phyloP scores from a whole-genome alignment of 352 stramenopile genomes.

The Globisporangium canariense region DNA sequence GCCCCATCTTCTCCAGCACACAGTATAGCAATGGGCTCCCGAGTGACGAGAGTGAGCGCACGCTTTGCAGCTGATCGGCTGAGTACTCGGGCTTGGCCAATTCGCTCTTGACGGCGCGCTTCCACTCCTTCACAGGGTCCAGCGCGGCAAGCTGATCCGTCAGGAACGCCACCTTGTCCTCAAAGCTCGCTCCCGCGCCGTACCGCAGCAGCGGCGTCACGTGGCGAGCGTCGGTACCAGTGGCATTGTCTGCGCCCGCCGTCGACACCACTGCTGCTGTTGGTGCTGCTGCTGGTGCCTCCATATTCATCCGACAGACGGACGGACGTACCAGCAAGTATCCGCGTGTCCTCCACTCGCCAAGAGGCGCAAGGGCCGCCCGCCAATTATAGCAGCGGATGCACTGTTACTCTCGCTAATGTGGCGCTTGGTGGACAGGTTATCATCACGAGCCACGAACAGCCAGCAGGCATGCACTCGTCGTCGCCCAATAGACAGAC shows the following conservation, averaged over 20 bases:
- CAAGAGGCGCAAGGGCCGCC: not conserved
- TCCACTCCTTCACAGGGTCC: slow-evolving; percentile 52
- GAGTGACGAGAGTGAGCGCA: slow-evolving; percentile 10
- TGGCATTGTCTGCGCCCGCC: not conserved
- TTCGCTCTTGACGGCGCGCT: slow-evolving; percentile 46
- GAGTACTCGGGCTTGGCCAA: slow-evolving; percentile 42
- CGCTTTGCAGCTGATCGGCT: slow-evolving; percentile 35
- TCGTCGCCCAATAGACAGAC: not conserved
- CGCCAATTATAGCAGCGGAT: not conserved
- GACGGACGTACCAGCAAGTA: not conserved
- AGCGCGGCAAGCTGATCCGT: slow-evolving; percentile 39
- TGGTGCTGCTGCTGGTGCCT: not conserved
- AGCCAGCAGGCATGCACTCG: not conserved
- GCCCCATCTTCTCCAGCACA: slow-evolving; percentile 54
- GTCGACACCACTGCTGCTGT: not conserved
- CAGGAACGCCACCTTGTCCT: slow-evolving; percentile 47
- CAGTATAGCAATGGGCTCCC: slow-evolving; percentile 37
- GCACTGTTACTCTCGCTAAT: not conserved
- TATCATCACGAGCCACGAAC: too few relatives aligned
- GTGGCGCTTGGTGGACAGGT: too few relatives aligned
- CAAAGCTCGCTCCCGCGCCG: slow-evolving; percentile 24
- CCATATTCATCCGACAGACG: slow-evolving; percentile 2
- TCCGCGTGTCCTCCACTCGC: not conserved
- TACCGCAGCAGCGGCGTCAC: slow-evolving; percentile 15
- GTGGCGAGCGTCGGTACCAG: not conserved